phyloP scores from a whole-genome alignment of 163 green algal genomes.

The Coccomyxa subellipsoidea region DNA sequence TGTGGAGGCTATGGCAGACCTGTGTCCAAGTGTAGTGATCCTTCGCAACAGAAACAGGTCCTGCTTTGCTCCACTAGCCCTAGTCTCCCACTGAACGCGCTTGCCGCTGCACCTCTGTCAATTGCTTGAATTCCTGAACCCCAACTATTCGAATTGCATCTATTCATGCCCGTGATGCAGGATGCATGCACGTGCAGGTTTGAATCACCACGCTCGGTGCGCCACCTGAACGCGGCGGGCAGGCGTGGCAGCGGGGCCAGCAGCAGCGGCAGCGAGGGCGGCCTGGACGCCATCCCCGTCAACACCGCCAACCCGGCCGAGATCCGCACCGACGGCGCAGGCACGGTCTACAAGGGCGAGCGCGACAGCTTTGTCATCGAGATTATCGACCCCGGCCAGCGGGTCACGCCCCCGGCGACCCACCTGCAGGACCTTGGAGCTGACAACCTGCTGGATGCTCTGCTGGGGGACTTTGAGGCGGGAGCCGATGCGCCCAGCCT shows the following conservation, averaged over 20 bases:
- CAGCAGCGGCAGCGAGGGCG: not conserved
- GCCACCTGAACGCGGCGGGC: not conserved
- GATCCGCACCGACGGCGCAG: conserved; percentile 23
- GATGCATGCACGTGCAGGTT: not conserved
- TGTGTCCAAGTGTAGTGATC: conserved; percentile 29
- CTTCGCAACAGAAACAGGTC: conserved; percentile 13
- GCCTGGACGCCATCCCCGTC: not conserved
- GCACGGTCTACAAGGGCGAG: conserved; percentile 23
- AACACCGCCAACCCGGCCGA: conserved; percentile 15
- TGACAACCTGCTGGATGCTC: not conserved
- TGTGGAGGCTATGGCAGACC: conserved; percentile 23
- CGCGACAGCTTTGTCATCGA: conserved; percentile 20
- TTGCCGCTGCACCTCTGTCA: no score
- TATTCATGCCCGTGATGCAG: not conserved
- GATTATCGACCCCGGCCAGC: conserved; percentile 21
- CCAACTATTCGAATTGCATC: no score
- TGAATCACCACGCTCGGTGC: not conserved
- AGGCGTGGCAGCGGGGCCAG: not conserved
- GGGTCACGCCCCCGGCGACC: not conserved
- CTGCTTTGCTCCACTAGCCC: no score
- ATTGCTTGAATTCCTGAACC: no score
- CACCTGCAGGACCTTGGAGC: not conserved
- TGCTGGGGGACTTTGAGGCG: not conserved
- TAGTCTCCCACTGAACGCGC: no score
- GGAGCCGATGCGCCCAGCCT: not conserved